These are phyloP conservation scores for Lipomyces kockii DNA, from an alignment of 805 yeast species.

Conservation along the genomic window DNA sequence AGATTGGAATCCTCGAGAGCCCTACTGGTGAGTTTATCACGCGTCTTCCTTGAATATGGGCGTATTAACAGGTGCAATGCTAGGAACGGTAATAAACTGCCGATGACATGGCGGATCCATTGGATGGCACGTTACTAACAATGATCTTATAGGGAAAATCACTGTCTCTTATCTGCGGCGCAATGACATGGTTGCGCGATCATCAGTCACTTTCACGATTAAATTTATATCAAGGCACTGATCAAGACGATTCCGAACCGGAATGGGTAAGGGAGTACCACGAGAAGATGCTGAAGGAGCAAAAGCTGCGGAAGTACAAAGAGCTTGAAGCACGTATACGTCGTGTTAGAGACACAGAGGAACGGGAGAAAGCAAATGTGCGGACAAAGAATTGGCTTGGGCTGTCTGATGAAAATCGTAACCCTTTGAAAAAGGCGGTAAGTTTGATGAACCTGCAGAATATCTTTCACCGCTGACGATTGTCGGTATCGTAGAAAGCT, in stretches of 20 bases:
- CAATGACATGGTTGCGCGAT: constrained; percentile 74
- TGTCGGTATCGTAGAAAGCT: constrained; percentile 11
- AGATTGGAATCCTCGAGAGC: constrained; percentile 82
- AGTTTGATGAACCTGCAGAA: background rate
- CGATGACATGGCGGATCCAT: background rate
- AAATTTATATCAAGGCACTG: background rate
- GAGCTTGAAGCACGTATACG: constrained; percentile 22
- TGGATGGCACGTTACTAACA: background rate
- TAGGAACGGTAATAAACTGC: constrained; percentile 31
- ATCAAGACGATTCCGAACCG: constrained; percentile 62
- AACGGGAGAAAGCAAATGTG: constrained; percentile 22
- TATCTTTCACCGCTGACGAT: background rate
- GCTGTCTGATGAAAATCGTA: background rate
- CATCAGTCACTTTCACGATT: constrained; percentile 18
- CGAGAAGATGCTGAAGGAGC: constrained; percentile 11
- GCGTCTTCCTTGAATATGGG: background rate
- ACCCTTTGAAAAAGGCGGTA: background rate
- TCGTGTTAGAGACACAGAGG: constrained; percentile 26
- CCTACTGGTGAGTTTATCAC: constrained; percentile 74
- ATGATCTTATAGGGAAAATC: constrained; percentile 69
- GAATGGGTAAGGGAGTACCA: constrained; percentile 54
- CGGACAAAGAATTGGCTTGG: constrained; percentile 10
- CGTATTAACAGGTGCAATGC: background rate
- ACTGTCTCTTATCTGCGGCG: constrained; percentile 79
- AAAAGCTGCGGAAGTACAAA: constrained; percentile 14